These are phyloP conservation scores for Candida krabiensis DNA, from an alignment of 805 yeast genomes.

Conservation along the genomic window DNA sequence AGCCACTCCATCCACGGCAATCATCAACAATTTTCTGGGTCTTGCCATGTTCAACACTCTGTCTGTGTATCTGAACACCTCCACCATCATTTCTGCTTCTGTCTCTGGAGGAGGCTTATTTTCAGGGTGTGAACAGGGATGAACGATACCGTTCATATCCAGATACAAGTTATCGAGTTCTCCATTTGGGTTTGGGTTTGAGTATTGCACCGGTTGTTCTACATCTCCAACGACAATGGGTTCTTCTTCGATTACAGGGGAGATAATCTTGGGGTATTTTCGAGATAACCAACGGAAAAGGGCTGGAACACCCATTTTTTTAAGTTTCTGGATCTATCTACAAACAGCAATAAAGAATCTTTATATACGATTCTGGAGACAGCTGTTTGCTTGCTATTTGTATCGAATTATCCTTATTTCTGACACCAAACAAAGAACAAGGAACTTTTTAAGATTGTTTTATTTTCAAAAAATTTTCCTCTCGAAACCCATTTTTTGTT, in stretches of 20 bases:
- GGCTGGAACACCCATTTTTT: slow-evolving; percentile 91
- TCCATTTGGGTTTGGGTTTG: slow-evolving; percentile 88
- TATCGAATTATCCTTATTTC: too few relatives aligned
- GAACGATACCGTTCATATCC: slow-evolving; percentile 99
- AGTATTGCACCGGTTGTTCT: slow-evolving; percentile 62
- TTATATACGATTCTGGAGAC: too few relatives aligned
- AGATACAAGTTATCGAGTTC: slow-evolving; percentile 90
- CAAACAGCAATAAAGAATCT: too few relatives aligned
- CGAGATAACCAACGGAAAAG: slow-evolving; percentile 93
- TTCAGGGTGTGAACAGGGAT: slow-evolving; percentile 98
- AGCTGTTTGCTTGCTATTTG: too few relatives aligned
- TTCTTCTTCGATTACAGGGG: slow-evolving; percentile 83
- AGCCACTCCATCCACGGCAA: slow-evolving; percentile 99
- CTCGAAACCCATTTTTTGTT: too few relatives aligned
- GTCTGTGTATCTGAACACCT: slow-evolving; percentile 89
- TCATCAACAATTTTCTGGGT: slow-evolving; percentile 88
- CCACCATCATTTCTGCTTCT: slow-evolving; percentile 95
- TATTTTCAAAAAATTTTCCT: too few relatives aligned
- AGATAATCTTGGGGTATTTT: slow-evolving; percentile 90
- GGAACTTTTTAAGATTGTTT: too few relatives aligned
- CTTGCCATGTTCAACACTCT: slow-evolving; percentile 90
- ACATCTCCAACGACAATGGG: slow-evolving; percentile 58
- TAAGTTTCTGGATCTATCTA: background rate
- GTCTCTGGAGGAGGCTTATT: slow-evolving; percentile 94
- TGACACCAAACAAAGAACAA: too few relatives aligned